phyloP scores from a whole-genome alignment of 306 rosid genomes.

The Prunus dulcis region DNA sequence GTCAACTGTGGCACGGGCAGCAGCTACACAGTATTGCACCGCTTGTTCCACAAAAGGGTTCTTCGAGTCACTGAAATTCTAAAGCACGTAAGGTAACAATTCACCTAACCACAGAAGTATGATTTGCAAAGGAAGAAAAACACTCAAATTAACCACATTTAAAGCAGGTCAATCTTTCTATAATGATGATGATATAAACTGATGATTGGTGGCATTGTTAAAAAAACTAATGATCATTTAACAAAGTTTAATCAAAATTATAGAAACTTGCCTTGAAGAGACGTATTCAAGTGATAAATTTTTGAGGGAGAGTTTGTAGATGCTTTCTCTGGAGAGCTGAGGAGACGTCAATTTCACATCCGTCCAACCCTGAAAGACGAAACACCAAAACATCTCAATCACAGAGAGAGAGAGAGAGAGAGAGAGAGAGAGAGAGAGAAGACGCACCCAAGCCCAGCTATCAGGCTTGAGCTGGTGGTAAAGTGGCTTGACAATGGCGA shows the following conservation, averaged over 20 bases:
- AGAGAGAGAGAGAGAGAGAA: not conserved
- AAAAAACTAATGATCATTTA: not conserved
- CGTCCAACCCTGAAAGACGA: constrained; percentile 65
- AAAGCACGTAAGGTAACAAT: constrained; percentile 15
- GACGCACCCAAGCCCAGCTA: constrained; percentile 74
- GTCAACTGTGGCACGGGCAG: constrained; percentile 68
- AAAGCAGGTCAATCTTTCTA: not conserved
- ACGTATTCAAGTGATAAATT: constrained; percentile 45
- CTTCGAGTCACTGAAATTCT: constrained; percentile 62
- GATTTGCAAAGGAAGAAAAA: not conserved
- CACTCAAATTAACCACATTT: not conserved
- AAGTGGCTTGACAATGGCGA: constrained; percentile 68
- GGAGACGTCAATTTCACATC: constrained; percentile 89
- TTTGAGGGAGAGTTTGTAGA: constrained; percentile 64
- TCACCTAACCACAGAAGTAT: constrained; percentile 5
- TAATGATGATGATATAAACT: not conserved
- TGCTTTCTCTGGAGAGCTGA: constrained; percentile 75
- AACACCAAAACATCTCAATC: not conserved
- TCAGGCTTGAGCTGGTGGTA: constrained; percentile 45
- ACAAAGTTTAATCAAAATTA: not conserved
- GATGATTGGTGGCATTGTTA: not conserved
- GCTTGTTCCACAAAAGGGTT: constrained; percentile 97
- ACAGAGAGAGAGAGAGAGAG: not conserved
- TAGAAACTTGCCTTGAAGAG: constrained; percentile 55
- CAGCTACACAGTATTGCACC: constrained; percentile 84